These are phyloP conservation scores for Ceratopteris richardii DNA, from an alignment of 75 land plant genomes.

Conservation along the genomic window DNA sequence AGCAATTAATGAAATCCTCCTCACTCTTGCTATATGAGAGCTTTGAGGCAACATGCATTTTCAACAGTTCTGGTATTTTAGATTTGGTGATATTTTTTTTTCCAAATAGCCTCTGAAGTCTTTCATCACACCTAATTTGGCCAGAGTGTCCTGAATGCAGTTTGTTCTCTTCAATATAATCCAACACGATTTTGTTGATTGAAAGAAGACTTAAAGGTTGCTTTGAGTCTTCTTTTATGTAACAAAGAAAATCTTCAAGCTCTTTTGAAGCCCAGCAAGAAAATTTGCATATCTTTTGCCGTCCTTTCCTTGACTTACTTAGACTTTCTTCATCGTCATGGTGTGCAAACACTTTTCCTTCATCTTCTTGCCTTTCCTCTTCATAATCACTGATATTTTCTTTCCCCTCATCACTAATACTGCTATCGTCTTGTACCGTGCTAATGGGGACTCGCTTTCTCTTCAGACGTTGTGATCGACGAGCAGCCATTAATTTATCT, in stretches of 20 bases:
- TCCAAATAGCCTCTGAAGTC: conserved; percentile 61
- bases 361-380: conserved; percentile 12
- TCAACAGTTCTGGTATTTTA: conserved; percentile 90
- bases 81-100: conserved; percentile 75
- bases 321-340: conserved; percentile 11
- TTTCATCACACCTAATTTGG: conserved; percentile 78
- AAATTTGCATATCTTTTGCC: conserved; percentile 9
- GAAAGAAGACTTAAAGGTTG: conserved; percentile 47
- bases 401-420: conserved; percentile 11
- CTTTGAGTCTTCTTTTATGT: conserved; percentile 63
- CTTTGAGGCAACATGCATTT: conserved; percentile 47
- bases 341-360: conserved; percentile 5
- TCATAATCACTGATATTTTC: no score
- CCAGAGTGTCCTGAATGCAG: conserved; percentile 74
- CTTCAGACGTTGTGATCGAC: conserved; percentile 9
- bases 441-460: conserved; percentile 24
- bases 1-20: background rate
- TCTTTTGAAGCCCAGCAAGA: conserved; percentile 91
- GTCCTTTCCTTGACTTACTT: conserved; percentile 9
- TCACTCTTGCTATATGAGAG: background rate
- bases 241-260: conserved; percentile 65
- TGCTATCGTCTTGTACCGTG: conserved; percentile 9
- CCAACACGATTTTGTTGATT: conserved; percentile 62
- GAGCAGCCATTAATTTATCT: conserved; percentile 1
- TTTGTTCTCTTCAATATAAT: conserved; percentile 67